These are phyloP conservation scores for Cordyceps fumosorosea DNA, from an alignment of 2,329 filamentous ascomycete genomes.

Conservation along the genomic window DNA sequence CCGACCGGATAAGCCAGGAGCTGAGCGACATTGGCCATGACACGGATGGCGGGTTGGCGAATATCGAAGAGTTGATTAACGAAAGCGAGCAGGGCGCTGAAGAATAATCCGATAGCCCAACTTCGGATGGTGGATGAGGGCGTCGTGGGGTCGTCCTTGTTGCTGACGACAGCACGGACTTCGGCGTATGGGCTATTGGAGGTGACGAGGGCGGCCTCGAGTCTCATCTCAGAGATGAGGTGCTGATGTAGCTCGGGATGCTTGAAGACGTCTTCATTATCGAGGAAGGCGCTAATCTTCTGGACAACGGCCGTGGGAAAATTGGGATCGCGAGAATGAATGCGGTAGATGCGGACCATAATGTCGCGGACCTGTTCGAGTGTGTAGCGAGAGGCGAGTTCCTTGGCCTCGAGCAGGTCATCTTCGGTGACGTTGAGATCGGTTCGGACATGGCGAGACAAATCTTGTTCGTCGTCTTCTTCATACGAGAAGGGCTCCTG, in stretches of 20 bases:
- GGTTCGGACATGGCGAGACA: constrained; percentile 18
- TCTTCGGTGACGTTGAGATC: constrained; percentile 40
- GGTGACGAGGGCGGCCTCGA: constrained; percentile 47
- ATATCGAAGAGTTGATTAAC: constrained; percentile 54
- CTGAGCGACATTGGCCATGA: constrained; percentile 51
- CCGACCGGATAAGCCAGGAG: constrained; percentile 50
- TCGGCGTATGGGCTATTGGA: constrained; percentile 53
- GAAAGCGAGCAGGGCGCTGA: constrained; percentile 42
- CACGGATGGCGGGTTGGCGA: constrained; percentile 46
- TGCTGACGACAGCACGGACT: constrained; percentile 49
- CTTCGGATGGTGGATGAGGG: constrained; percentile 49
- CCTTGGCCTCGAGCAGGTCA: constrained; percentile 39
- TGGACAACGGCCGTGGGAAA: constrained; percentile 33
- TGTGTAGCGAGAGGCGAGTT: constrained; percentile 35
- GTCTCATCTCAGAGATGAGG: constrained; percentile 47
- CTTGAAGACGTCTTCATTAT: constrained; percentile 32
- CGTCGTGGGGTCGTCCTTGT: constrained; percentile 43
- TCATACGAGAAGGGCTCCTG: constrained; percentile 33
- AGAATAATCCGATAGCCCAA: constrained; percentile 47
- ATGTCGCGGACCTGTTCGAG: constrained; percentile 38
- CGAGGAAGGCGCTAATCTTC: constrained; percentile 36
- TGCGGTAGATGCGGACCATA: constrained; percentile 33
- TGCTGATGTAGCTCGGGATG: constrained; percentile 41
- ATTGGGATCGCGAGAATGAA: constrained; percentile 38
- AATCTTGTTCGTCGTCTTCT: constrained; percentile 29